Conservation (phyloP, 306 rosid genomes). For the Cajanus cajan region DNA sequence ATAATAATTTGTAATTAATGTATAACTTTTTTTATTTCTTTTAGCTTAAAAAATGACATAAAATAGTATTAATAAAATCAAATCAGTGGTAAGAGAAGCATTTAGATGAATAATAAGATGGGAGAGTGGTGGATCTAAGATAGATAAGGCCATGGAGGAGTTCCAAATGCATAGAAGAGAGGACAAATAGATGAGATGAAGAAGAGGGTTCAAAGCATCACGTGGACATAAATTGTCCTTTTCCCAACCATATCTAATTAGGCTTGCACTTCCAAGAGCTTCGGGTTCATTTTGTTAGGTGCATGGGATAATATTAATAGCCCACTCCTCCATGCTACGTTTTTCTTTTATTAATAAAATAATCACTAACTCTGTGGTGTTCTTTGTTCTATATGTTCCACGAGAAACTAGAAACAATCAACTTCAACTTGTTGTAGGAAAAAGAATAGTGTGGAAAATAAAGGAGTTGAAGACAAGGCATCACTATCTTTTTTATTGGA, state of each 20-base stretch:
- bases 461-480: not conserved
- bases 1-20: too few species aligned
- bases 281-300: conserved; percentile 47
- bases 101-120: conserved; percentile 8
- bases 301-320: not conserved
- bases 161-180: conserved; percentile 15
- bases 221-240: conserved; percentile 57
- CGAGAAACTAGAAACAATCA: not conserved
- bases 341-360: not conserved
- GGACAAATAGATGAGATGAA: conserved; percentile 35
- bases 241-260: conserved; percentile 27
- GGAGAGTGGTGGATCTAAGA: not conserved
- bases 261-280: conserved; percentile 47
- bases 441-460: not conserved
- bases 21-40: too few species aligned
- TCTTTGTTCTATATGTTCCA: not conserved
- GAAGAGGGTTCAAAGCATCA: conserved; percentile 36
- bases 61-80: not conserved
- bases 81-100: not conserved
- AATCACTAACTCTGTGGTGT: not conserved
- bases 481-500: not conserved
- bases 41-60: too few species aligned
- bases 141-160: conserved; percentile 6
- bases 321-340: conserved; percentile 20
- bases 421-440: not conserved